phyloP scores from a whole-genome alignment of 73 alveolate species.

The Paramecium sexaurelia region DNA sequence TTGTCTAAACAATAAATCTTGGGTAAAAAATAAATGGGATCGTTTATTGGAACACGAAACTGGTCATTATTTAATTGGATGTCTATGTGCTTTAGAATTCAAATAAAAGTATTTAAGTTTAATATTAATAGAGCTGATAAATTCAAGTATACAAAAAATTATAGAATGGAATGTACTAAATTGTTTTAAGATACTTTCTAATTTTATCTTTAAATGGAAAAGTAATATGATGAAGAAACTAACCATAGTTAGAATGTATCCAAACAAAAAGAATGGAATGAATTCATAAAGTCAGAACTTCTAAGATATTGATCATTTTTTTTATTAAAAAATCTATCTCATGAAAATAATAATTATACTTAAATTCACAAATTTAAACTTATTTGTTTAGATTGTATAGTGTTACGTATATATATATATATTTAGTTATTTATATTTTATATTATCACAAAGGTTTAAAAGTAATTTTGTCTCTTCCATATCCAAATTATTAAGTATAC shows the following conservation, averaged over 20 bases:
- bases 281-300: slow-evolving; percentile 2
- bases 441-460: background rate
- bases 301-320: slow-evolving; percentile 13
- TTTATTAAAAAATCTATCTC: background rate
- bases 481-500: background rate
- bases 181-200: slow-evolving; percentile 33
- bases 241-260: slow-evolving; percentile 6
- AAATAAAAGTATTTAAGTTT: background rate
- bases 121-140: slow-evolving; percentile 11
- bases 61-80: slow-evolving; percentile 64
- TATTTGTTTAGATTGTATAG: too few relatives aligned
- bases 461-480: slow-evolving; percentile 14
- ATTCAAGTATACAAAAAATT: slow-evolving; percentile 43
- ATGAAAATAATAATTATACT: background rate
- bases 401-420: too few relatives aligned
- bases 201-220: slow-evolving; percentile 7
- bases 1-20: slow-evolving; percentile 16
- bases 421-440: background rate
- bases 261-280: slow-evolving; percentile 38
- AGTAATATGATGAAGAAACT: slow-evolving; percentile 43
- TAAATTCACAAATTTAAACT: too few relatives aligned
- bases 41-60: slow-evolving; percentile 66
- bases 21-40: slow-evolving; percentile 60
- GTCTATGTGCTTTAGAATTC: slow-evolving; percentile 66
- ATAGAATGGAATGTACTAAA: slow-evolving; percentile 57